phyloP scores from a whole-genome alignment of 1,284 basidiomycete genomes.

The Cronartium quercuum region DNA sequence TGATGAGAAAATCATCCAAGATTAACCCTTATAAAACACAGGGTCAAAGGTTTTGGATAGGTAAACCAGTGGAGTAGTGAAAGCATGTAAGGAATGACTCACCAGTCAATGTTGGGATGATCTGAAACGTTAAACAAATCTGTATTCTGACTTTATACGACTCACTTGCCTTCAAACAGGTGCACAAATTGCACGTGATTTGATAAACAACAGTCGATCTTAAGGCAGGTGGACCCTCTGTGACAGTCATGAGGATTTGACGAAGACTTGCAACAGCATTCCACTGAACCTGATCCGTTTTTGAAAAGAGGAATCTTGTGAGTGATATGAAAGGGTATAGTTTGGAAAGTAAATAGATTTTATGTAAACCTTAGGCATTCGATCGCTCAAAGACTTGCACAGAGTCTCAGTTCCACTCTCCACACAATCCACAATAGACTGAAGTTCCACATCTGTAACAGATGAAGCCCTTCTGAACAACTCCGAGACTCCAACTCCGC shows the following conservation, averaged over 20 bases:
- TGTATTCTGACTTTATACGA: slow-evolving; percentile 36
- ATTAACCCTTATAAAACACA: neutral
- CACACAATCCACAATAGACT: neutral
- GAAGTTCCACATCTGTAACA: neutral
- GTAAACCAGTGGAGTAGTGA: too few species aligned
- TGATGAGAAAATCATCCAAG: too few species aligned
- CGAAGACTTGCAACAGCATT: slow-evolving; percentile 17
- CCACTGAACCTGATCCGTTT: slow-evolving; percentile 27
- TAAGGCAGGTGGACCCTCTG: neutral
- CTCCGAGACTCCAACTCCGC: neutral
- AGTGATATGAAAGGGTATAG: neutral
- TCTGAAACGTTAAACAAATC: slow-evolving; percentile 22
- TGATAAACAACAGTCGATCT: neutral
- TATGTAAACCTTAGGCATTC: neutral
- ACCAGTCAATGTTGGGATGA: neutral
- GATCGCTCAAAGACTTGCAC: neutral
- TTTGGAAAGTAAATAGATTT: neutral
- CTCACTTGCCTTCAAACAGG: neutral
- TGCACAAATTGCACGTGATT: neutral
- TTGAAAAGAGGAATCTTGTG: neutral
- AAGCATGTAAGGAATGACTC: neutral
- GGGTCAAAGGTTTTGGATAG: neutral
- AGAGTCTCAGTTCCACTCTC: neutral
- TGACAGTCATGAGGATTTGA: slow-evolving; percentile 6
- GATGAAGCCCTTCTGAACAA: neutral